phyloP scores from a whole-genome alignment of 352 stramenopile species.

The Phytophthora citricola region DNA sequence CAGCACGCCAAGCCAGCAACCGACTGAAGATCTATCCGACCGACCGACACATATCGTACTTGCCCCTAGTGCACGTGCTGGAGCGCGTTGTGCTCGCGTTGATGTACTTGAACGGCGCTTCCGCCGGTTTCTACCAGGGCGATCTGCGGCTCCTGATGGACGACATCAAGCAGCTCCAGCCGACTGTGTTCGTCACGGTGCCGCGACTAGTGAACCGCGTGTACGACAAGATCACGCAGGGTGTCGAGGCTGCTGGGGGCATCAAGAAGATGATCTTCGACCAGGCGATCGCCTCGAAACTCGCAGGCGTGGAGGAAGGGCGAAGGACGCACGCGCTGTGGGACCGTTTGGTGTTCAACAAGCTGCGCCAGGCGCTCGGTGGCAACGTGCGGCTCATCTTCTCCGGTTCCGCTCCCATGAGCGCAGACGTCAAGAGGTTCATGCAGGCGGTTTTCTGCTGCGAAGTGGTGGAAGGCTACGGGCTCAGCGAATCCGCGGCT shows the following conservation, averaged over 20 bases:
- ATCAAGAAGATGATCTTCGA: constrained; percentile 59
- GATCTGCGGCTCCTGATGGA: constrained; percentile 92
- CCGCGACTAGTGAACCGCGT: constrained; percentile 96
- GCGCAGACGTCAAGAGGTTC: constrained; percentile 92
- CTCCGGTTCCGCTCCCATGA: constrained; percentile 92
- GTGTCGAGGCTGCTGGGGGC: constrained; percentile 44
- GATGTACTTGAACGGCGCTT: constrained; percentile 81
- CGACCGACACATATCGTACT: constrained; percentile 94
- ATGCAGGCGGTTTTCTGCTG: constrained; percentile 92
- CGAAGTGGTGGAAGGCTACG: constrained; percentile 93
- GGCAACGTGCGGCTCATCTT: constrained; percentile 90
- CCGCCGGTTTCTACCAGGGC: constrained; percentile 77
- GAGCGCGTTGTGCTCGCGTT: constrained; percentile 90
- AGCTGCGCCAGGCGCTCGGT: constrained; percentile 90
- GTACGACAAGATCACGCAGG: constrained; percentile 92
- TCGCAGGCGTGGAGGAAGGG: constrained; percentile 37
- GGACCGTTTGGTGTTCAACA: constrained; percentile 94
- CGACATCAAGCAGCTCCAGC: constrained; percentile 89
- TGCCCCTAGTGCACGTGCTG: constrained; percentile 96
- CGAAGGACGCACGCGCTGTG: constrained; percentile 74
- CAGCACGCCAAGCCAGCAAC: constrained; percentile 19
- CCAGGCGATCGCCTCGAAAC: constrained; percentile 48
- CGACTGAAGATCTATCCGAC: constrained; percentile 38
- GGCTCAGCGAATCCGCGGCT: constrained; percentile 92
- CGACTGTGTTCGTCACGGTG: constrained; percentile 93